Evolutionary conservation across 805 yeast genomes (phyloP).

Genomic region (Scheffersomyces coipomensis): DNA sequence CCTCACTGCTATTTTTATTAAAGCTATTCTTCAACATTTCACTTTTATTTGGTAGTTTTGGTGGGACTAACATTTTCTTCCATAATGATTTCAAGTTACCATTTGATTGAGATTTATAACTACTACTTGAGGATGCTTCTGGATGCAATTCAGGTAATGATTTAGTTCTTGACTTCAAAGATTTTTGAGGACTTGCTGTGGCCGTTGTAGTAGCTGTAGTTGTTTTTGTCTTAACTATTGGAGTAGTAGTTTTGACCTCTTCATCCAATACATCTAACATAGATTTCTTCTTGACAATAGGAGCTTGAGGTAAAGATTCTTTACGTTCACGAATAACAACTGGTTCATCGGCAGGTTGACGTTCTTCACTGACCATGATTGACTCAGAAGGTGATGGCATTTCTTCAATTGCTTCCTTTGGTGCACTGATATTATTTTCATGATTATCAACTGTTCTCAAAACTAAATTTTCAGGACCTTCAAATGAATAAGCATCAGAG

Average conservation of each 20-base stretch:
- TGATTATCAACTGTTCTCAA: too few species aligned
- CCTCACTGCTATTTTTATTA: too few species aligned
- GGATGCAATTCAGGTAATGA: neutral
- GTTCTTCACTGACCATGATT: neutral
- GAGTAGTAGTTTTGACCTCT: neutral
- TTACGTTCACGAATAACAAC: neutral
- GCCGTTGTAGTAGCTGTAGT: neutral
- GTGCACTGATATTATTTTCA: too few species aligned
- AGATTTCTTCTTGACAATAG: conserved; percentile 1
- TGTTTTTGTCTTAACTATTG: neutral
- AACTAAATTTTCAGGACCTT: neutral
- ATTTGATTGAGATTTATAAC: too few species aligned
- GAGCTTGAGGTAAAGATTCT: neutral
- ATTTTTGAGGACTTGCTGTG: neutral
- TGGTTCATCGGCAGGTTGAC: neutral
- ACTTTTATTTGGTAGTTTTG: neutral
- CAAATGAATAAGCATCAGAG: neutral
- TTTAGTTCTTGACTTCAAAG: neutral
- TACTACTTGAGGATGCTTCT: neutral
- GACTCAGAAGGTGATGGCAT: neutral
- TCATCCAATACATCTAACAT: conserved; percentile 7
- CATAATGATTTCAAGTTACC: conserved; percentile 14
- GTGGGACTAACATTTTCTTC: conserved; percentile 9
- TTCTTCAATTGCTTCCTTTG: too few species aligned
- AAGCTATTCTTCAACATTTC: too few species aligned